Evolutionary conservation across 78 protist species (phyloP).

Genomic region (Emiliania huxleyi): DNA sequence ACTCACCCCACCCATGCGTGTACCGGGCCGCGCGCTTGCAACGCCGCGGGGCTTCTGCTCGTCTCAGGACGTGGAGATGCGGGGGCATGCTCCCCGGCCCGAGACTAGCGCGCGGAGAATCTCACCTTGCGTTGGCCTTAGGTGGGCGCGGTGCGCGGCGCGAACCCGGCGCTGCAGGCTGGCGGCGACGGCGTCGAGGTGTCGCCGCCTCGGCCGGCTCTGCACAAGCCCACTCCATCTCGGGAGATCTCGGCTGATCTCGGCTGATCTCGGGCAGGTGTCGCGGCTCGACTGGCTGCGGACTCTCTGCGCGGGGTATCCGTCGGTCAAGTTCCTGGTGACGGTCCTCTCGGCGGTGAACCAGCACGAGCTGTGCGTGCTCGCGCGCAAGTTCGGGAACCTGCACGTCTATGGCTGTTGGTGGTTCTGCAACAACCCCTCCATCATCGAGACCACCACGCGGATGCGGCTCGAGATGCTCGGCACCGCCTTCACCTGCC

Average conservation of each 20-base stretch:
- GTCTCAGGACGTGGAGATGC: too few relatives aligned
- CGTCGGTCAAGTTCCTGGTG: not conserved
- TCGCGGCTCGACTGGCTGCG: not conserved
- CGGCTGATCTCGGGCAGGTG: not conserved
- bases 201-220: too few relatives aligned
- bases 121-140: too few relatives aligned
- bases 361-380: slow-evolving; percentile 34
- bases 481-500: slow-evolving; percentile 23
- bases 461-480: slow-evolving; percentile 25
- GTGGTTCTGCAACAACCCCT: slow-evolving; percentile 39
- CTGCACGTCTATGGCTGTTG: slow-evolving; percentile 35
- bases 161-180: not conserved
- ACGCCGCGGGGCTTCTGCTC: too few relatives aligned
- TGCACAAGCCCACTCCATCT: too few relatives aligned
- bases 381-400: slow-evolving; percentile 20
- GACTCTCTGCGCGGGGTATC: not conserved
- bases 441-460: not conserved
- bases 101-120: too few relatives aligned
- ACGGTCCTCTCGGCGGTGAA: not conserved
- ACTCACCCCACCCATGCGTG: too few relatives aligned
- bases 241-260: too few relatives aligned
- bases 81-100: too few relatives aligned
- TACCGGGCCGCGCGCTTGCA: too few relatives aligned
- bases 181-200: slow-evolving; percentile 30
- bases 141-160: not conserved